Base-by-base conservation (phyloP, 495 filamentous ascomycete species). In the Parmelia sp. region DNA sequence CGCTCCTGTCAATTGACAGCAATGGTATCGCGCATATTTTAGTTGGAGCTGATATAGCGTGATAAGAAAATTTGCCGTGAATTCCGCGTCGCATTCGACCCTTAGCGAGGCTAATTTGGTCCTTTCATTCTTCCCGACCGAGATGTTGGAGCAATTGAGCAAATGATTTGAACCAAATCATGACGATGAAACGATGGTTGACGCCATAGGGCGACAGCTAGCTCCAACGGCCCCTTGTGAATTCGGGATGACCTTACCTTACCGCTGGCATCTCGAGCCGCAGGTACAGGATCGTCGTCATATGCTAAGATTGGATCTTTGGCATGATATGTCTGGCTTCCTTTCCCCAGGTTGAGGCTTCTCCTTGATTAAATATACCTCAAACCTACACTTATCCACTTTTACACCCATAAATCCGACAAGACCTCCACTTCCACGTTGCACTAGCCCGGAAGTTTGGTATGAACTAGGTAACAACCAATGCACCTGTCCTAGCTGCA, bases 101-200 rank as follows among this genome's bases (percentile, higher is more conserved):
- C 31, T 57, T 36, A n/a, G 29, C 31, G 55, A 37, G 15, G 31
- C 56, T 58, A 39, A n/a, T 36, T n/a, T 58, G 56, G 17, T 15
- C 49, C 49, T 31, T 31, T 31, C 6, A 53, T 17, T 31, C 8
- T 53, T 31, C 29, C 55, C 31, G 35, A 57, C 55, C 55, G 55
- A 57, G 27, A 36, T 3, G 21, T 45, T 33, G n/a, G 27, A 57
- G 9, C n/a, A 49, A 25, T 4, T 49, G 14, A n/a, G n/a, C n/a
- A n/a, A n/a, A n/a, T n/a, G 10, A 7, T 49, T 53, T 29, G 25
- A 27, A 31, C 25, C 49, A 31, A 51, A 31, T 5, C 21, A 57
- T 12, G 55, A 15, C 23, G 11, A 44, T 64, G 55, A 64, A 49
- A 64, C 53, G 29, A 23, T 42, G 55, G 53, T 42, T 58, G 29